Evolutionary conservation across 257 asterid species (phyloP), one percentile per base, ranked within the genome.

Genomic region (Solanum tarijense): DNA sequence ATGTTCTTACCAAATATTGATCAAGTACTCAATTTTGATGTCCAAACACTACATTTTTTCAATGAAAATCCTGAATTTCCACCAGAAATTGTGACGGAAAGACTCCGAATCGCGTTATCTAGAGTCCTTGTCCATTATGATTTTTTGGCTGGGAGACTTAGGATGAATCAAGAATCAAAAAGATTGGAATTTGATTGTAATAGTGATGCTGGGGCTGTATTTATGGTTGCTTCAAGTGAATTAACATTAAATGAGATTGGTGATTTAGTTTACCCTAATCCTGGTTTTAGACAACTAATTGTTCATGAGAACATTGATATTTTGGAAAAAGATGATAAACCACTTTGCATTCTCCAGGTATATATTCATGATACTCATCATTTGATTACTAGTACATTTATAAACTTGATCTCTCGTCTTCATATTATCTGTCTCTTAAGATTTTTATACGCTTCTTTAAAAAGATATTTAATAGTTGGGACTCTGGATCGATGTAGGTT

Each of bases 291-390:
- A 89, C 95, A 93, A 88, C 95, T 96, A 75, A 89, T 95, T 65
- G 89, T 89, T 23, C 91, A 87, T 35, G 82, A 73, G 35, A 93
- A 90, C 9, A n/a, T 93, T 69, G 91, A 91, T 9, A 84, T 68
- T 79, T 89, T 95, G 86, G 91, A 86, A 25, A 83, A 88, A 12
- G 76, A 89, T 79, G 94, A 93, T 88, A 93, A 95, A 41, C 98
- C 98, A 23, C 97, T 94, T 12, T 92, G 93, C 92, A 92, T 93
- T 87, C n/a, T 94, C 88, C 98, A 96, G 98, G 99, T 96, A 93
- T 23, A 9, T 7, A 25, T 1, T n/a, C 38, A 25, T 78, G 0
- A 74, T 36, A 18, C 29, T 20, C 81, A 8, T 11, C 10, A 10
- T 38, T 75, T 12, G 12, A 21, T 23, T 62, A 62, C 29, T 52